These are phyloP conservation scores for Hygrocybe punicea DNA, from an alignment of 768 basidiomycete species.

Conservation along the genomic window DNA sequence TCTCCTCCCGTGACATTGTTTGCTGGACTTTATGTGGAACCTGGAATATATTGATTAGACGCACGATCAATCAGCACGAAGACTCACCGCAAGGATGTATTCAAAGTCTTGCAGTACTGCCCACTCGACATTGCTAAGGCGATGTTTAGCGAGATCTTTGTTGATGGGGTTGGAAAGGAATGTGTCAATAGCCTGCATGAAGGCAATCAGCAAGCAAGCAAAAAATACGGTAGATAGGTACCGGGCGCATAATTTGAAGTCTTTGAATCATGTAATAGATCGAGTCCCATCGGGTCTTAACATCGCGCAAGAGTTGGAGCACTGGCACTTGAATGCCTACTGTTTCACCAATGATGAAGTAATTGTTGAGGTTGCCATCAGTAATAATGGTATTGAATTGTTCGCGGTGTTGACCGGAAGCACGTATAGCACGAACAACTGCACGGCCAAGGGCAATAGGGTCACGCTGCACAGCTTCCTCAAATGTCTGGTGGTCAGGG, in stretches of 20 bases:
- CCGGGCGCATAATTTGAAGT: conserved; percentile 11
- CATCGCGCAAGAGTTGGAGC: conserved; percentile 12
- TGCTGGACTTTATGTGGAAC: conserved; percentile 19
- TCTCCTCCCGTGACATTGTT: conserved; percentile 16
- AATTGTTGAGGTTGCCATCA: too few relatives aligned
- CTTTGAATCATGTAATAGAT: conserved; percentile 15
- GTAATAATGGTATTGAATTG: too few relatives aligned
- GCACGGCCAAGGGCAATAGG: too few relatives aligned
- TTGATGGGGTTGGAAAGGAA: conserved; percentile 4
- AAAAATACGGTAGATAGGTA: conserved; percentile 1
- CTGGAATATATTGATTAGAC: too few relatives aligned
- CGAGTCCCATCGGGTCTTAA: conserved; percentile 16
- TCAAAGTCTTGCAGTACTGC: conserved; percentile 14
- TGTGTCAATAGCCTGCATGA: conserved; percentile 7
- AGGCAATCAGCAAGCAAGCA: background rate
- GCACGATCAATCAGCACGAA: too few relatives aligned
- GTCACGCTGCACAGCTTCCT: too few relatives aligned
- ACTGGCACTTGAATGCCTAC: background rate
- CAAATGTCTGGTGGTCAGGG: too few relatives aligned
- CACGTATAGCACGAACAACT: too few relatives aligned
- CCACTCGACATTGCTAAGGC: conserved; percentile 11
- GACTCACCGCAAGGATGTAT: conserved; percentile 3
- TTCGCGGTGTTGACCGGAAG: too few relatives aligned
- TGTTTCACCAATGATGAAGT: too few relatives aligned
- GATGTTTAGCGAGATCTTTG: conserved; percentile 7